These are phyloP conservation scores for Calonectria pteridis DNA, from an alignment of 2,329 filamentous ascomycete genomes.

Conservation along the genomic window DNA sequence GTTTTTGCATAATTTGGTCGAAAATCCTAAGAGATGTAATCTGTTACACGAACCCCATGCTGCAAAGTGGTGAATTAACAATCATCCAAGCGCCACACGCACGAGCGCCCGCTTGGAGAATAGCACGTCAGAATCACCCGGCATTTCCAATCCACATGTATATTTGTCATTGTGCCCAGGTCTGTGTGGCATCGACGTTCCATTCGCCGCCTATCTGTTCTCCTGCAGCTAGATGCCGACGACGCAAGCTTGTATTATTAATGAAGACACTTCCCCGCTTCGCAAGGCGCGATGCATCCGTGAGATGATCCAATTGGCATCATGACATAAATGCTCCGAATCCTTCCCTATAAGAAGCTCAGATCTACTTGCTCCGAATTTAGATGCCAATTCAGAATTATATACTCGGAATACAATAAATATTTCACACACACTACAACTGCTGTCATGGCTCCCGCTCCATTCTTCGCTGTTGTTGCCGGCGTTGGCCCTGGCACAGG, in stretches of 20 bases:
- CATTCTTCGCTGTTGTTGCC: slow-evolving; percentile 75
- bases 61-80: too few species aligned
- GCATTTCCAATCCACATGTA: not conserved
- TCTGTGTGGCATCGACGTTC: not conserved
- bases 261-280: slow-evolving; percentile 18
- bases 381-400: not conserved
- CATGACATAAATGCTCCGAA: not conserved
- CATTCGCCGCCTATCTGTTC: not conserved
- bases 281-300: slow-evolving; percentile 10
- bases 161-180: slow-evolving; percentile 11
- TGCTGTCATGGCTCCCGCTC: slow-evolving; percentile 35
- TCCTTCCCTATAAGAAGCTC: not conserved
- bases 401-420: not conserved
- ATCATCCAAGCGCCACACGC: not conserved
- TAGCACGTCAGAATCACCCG: slow-evolving; percentile 1
- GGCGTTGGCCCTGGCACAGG: slow-evolving; percentile 79
- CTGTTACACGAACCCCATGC: not conserved
- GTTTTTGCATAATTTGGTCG: not conserved
- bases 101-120: not conserved
- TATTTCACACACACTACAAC: not conserved
- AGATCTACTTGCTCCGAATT: not conserved
- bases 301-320: slow-evolving; percentile 13
- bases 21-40: not conserved
- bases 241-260: slow-evolving; percentile 9
- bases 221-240: not conserved